Evolutionary conservation across 2,329 filamentous ascomycete species (phyloP), one percentile per base, ranked within the genome.

Genomic region (Xylaria polymorpha): DNA sequence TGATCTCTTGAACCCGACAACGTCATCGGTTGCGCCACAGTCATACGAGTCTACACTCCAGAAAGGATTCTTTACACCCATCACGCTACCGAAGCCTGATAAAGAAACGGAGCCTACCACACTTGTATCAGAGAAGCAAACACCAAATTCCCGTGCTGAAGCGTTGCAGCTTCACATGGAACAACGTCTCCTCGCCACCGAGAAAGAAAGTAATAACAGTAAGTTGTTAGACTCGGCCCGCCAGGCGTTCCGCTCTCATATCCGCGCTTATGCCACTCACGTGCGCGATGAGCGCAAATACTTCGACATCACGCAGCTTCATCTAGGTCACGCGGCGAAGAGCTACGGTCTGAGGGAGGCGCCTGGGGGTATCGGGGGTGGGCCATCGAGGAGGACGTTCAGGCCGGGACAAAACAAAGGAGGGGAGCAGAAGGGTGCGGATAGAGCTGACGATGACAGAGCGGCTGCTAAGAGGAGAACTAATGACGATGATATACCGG

Each of bases 181-280:
- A 75, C 87, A 89, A 77, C 84, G 87, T 1, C 81, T 90, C 5
- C 83, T 89, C 43, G 80, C 80, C 3, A 75, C 75, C 7, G 77
- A 77, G 32, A 74, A 77, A 58, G 61, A 73, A 39, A 72, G 70
- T 1, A 62, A 56, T 44, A 64, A 58, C n/a, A 63, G 63, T 41
- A 89, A 89, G 64, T 88, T 92, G 46, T 87, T 97, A 4, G 94
- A 97, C 75, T 87, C 94, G 75, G 95, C 92, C 0, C 88, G 94
- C 22, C 90, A 93, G 73, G 96, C 91, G 0, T 99, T 93, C 83
- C 94, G 97, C 78, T 96, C 93, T 60, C 94, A 98, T 77, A 91
- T 99, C 64, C 88, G 96, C 64, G 96, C 96, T 0, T 99, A 99
- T 79, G 94, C 96, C 2, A 99, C 96, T 0, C 96, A 99, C 80